These are phyloP conservation scores for Pseudopyrenochaeta lycopersici DNA, from an alignment of 2,329 filamentous ascomycete genomes.

Conservation along the genomic window DNA sequence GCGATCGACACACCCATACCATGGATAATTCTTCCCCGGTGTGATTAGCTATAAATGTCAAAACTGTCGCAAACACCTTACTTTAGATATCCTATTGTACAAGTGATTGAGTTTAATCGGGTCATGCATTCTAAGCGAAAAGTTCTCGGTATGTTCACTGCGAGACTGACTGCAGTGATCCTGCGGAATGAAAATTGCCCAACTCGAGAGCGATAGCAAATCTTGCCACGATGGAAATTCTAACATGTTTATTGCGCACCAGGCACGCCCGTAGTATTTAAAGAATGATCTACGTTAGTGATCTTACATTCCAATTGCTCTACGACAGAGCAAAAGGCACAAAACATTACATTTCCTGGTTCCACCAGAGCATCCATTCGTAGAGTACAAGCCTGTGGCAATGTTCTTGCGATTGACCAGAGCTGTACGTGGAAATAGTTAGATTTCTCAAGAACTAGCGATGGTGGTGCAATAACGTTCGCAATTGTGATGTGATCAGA, in stretches of 20 bases:
- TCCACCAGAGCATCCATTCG: not conserved
- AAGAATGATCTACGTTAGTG: not conserved
- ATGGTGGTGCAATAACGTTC: conserved; percentile 1
- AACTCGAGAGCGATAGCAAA: too few relatives aligned
- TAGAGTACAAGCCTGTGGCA: not conserved
- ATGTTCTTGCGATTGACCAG: not conserved
- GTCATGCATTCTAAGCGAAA: too few relatives aligned
- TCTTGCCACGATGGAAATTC: too few relatives aligned
- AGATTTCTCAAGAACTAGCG: not conserved
- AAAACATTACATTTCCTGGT: not conserved
- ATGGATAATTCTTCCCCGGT: too few relatives aligned
- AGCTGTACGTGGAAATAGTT: conserved; percentile 1
- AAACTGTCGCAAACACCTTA: too few relatives aligned
- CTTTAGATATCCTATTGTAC: too few relatives aligned
- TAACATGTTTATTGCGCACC: not conserved
- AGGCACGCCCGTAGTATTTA: not conserved
- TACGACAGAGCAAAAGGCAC: not conserved
- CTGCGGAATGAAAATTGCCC: too few relatives aligned
- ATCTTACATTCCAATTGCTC: not conserved
- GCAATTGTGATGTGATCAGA: not conserved
- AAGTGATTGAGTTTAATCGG: too few relatives aligned
- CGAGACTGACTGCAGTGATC: too few relatives aligned
- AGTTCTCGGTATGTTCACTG: too few relatives aligned
- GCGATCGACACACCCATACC: too few relatives aligned
- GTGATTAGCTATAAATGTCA: too few relatives aligned